Conservation (phyloP, 495 filamentous ascomycete genomes). For the Chaetomium fimeti region DNA sequence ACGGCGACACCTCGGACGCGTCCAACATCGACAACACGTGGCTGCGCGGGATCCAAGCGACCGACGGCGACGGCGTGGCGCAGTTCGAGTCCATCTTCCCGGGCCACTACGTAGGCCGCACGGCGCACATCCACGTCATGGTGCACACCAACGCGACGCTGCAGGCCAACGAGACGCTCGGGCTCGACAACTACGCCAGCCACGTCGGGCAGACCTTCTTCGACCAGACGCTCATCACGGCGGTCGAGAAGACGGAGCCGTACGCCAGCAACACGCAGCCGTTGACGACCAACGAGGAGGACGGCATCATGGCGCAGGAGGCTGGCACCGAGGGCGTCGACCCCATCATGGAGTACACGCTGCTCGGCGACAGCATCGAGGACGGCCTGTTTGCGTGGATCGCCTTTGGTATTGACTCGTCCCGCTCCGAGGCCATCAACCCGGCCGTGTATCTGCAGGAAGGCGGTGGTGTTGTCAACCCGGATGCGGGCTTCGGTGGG, state of each 20-base stretch:
- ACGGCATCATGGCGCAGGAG: conserved; percentile 45
- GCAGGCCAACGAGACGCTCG: conserved; percentile 49
- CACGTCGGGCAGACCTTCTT: conserved; percentile 67
- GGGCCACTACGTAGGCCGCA: conserved; percentile 54
- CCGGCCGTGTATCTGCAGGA: conserved; percentile 23
- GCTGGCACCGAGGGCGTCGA: conserved; percentile 45
- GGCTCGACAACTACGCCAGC: conserved; percentile 45
- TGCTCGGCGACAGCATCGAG: conserved; percentile 51
- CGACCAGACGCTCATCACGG: conserved; percentile 55
- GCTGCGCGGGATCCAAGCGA: conserved; percentile 52
- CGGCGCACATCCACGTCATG: conserved; percentile 48
- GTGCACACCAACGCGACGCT: conserved; percentile 47
- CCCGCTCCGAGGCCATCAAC: conserved; percentile 11
- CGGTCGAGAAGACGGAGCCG: conserved; percentile 54
- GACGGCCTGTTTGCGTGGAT: conserved; percentile 60
- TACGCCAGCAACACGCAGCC: conserved; percentile 57
- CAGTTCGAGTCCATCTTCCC: conserved; percentile 56
- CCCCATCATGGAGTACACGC: conserved; percentile 55
- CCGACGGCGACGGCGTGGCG: conserved; percentile 49
- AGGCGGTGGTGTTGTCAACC: conserved; percentile 32
- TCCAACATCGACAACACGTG: conserved; percentile 51
- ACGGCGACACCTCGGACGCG: conserved; percentile 47
- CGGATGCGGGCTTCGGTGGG: conserved; percentile 13
- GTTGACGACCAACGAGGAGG: conserved; percentile 51
- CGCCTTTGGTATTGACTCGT: conserved; percentile 52